Evolutionary conservation across 2,329 filamentous ascomycete genomes (phyloP).

Genomic region (Verticillium longisporum): DNA sequence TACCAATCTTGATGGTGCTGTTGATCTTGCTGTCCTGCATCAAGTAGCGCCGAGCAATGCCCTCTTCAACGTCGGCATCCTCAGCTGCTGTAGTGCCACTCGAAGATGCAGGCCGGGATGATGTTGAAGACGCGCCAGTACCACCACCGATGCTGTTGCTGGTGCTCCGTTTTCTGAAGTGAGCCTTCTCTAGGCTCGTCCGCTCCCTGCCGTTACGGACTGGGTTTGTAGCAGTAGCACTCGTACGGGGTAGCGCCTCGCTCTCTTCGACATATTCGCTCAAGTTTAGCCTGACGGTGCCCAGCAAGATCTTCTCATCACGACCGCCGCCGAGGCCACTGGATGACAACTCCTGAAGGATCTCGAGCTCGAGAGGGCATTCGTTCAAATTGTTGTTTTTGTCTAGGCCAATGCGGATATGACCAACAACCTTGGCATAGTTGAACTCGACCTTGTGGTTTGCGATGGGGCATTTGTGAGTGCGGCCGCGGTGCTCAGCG

Average conservation of each 20-base stretch:
- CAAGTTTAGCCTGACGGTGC: slow-evolving; percentile 76
- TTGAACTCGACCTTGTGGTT: slow-evolving; percentile 67
- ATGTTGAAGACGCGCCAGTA: slow-evolving; percentile 1
- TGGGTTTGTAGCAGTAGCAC: slow-evolving; percentile 11
- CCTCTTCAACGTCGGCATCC: slow-evolving; percentile 40
- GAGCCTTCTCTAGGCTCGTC: slow-evolving; percentile 11
- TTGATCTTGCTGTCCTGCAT: slow-evolving; percentile 99
- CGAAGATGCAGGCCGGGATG: not conserved
- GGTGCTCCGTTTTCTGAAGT: slow-evolving; percentile 25
- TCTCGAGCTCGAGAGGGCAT: slow-evolving; percentile 76
- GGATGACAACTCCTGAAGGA: slow-evolving; percentile 77
- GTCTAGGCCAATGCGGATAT: slow-evolving; percentile 79
- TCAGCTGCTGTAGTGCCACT: slow-evolving; percentile 3
- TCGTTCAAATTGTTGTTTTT: slow-evolving; percentile 74
- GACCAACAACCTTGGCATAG: slow-evolving; percentile 62
- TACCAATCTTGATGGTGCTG: slow-evolving; percentile 80
- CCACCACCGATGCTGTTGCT: slow-evolving; percentile 8
- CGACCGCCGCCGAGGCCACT: slow-evolving; percentile 39
- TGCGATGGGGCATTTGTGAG: slow-evolving; percentile 52
- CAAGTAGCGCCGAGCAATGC: slow-evolving; percentile 78
- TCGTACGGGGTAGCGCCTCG: slow-evolving; percentile 43
- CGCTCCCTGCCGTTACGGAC: slow-evolving; percentile 12
- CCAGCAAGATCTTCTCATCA: slow-evolving; percentile 73
- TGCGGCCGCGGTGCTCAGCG: slow-evolving; percentile 82
- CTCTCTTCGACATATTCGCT: slow-evolving; percentile 89